phyloP scores from a whole-genome alignment of 805 yeast genomes.

The Kodamaea leandrae region DNA sequence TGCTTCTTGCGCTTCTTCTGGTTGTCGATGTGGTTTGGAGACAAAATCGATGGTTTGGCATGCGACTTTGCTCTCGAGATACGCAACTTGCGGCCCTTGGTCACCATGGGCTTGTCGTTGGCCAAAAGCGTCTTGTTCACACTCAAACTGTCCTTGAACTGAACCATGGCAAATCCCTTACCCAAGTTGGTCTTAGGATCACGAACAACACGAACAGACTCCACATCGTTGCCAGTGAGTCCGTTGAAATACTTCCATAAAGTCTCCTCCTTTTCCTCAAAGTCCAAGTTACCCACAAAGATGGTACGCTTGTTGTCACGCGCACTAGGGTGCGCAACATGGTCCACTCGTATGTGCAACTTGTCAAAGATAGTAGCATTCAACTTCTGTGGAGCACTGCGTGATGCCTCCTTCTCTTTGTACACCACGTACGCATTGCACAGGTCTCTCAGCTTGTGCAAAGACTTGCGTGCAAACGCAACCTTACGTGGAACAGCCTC shows the following conservation, averaged over 20 bases:
- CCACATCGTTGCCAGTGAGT: slow-evolving; percentile 53
- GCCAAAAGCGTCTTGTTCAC: slow-evolving; percentile 81
- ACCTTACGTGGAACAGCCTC: slow-evolving; percentile 89
- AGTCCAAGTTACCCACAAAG: slow-evolving; percentile 91
- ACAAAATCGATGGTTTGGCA: slow-evolving; percentile 40
- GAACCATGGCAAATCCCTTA: slow-evolving; percentile 96
- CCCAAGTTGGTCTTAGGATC: slow-evolving; percentile 94
- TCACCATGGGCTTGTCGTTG: slow-evolving; percentile 58
- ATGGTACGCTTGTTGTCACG: slow-evolving; percentile 81
- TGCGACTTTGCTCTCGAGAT: slow-evolving; percentile 55
- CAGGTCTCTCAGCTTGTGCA: slow-evolving; percentile 75
- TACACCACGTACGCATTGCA: slow-evolving; percentile 88
- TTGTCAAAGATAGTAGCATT: slow-evolving; percentile 69
- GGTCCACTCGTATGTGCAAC: slow-evolving; percentile 86
- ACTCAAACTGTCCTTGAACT: slow-evolving; percentile 67
- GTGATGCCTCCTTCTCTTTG: slow-evolving; percentile 48
- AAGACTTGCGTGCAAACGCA: slow-evolving; percentile 77
- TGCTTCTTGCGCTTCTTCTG: slow-evolving; percentile 24
- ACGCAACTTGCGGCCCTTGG: slow-evolving; percentile 62
- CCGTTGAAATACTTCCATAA: slow-evolving; percentile 76
- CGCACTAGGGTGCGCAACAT: slow-evolving; percentile 85
- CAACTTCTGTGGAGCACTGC: slow-evolving; percentile 44
- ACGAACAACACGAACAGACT: slow-evolving; percentile 85
- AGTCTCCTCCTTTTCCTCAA: slow-evolving; percentile 87
- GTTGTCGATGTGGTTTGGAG: slow-evolving; percentile 45